Base-by-base conservation (phyloP, 2,329 filamentous ascomycete species). In the Neocucurbitaria cava region DNA sequence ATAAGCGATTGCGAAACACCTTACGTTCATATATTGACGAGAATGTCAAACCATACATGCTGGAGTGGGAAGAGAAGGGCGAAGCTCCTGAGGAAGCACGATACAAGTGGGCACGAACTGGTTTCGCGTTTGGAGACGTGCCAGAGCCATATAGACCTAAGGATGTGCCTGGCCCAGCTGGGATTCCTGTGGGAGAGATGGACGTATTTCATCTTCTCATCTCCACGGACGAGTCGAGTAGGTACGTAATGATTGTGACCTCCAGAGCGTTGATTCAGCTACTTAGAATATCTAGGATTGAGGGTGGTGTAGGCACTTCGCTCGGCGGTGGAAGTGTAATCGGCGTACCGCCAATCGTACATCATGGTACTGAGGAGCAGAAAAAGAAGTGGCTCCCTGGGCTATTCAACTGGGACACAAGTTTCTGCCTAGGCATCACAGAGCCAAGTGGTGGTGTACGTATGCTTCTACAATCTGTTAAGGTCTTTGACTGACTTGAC, bases 341-440 rank as follows among this genome's bases (percentile, higher is more conserved):
- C 61, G 87, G 87, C 0, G 81, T 81, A 23, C 87, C 87, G 5
- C 87, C 87, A 0, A 78, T 90, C 41, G 79, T 87, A n/a, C 79
- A 83, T 44, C 85, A 85, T 62, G 87, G 87, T 1, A 88, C 81
- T 0, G 73, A 80, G 28, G 81, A 81, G 66, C 87, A 89, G 73
- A 85, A 85, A 68, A 71, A 66, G 17, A 78, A 78, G 39, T 89
- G 84, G 81, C 74, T 89, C 10, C 85, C 85, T 0, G 81, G 80
- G 0, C 76, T 89, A 28, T 85, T 87, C 39, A 79, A 73, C 7
- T 85, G 86, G 58, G 79, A 84, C 51, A 83, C 85, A 5, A 81
- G 82, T 49, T 88, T 89, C 64, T 88, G 85, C 64, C 73, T 89
- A 10, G 86, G 85, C 1, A 85, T 89, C 54, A 89, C 87, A 2